These are phyloP conservation scores for Fonticula alba DNA, from an alignment of 78 protist species.

Conservation along the genomic window DNA sequence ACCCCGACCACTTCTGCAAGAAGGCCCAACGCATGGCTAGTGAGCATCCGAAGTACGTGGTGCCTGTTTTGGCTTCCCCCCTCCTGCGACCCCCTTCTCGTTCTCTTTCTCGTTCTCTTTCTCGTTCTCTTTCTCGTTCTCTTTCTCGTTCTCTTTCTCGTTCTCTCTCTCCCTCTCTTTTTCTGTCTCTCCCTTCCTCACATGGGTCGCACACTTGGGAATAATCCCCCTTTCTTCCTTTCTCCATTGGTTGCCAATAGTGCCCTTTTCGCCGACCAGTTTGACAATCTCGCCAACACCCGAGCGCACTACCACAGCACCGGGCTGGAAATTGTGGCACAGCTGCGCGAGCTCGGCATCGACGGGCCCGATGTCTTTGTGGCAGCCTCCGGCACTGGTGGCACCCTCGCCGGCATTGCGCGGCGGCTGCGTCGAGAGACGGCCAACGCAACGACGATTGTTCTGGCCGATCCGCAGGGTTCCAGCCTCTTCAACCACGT, in stretches of 20 bases:
- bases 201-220: too few relatives aligned
- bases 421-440: conserved; percentile 24
- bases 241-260: conserved; percentile 27
- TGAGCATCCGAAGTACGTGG: too few relatives aligned
- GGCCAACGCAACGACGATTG: too few relatives aligned
- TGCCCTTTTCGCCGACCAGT: conserved; percentile 39
- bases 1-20: conserved; percentile 23
- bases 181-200: too few relatives aligned
- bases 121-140: too few relatives aligned
- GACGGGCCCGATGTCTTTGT: conserved; percentile 27
- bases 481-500: conserved; percentile 2
- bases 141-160: too few relatives aligned
- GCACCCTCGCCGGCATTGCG: conserved; percentile 57
- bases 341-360: too few relatives aligned
- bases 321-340: conserved; percentile 42
- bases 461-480: conserved; percentile 26
- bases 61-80: too few relatives aligned
- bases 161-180: too few relatives aligned
- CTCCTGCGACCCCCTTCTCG: too few relatives aligned
- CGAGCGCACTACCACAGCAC: conserved; percentile 48
- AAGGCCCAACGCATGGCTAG: conserved; percentile 1
- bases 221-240: too few relatives aligned
- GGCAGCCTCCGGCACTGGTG: conserved; percentile 52
- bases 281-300: conserved; percentile 43
- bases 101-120: too few relatives aligned